Conservation (phyloP, 1,284 basidiomycete species). For the Boletus mariae region DNA sequence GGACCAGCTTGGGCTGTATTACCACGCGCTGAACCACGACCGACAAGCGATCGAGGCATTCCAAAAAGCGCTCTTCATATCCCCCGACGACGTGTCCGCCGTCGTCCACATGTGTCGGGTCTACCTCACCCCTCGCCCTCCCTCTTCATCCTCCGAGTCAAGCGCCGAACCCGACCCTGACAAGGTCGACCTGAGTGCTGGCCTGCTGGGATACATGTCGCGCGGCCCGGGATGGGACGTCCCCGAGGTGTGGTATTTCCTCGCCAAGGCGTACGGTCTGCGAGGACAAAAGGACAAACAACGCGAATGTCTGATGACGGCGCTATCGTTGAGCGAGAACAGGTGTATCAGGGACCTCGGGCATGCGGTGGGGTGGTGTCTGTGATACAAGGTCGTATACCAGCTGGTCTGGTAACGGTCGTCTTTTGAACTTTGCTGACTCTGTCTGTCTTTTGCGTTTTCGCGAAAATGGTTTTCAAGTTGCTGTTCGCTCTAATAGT, state of each 20-base stretch:
- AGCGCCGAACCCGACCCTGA: slow-evolving; percentile 36
- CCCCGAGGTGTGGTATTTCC: slow-evolving; percentile 89
- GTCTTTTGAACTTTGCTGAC: background rate
- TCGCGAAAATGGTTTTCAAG: too few species aligned
- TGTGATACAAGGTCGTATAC: slow-evolving; percentile 37
- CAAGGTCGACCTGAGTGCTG: slow-evolving; percentile 72
- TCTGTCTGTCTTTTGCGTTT: too few species aligned
- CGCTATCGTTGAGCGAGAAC: slow-evolving; percentile 69
- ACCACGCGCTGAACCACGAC: slow-evolving; percentile 53
- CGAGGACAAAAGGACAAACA: slow-evolving; percentile 71
- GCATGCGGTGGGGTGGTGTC: slow-evolving; percentile 66
- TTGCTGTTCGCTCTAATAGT: too few species aligned
- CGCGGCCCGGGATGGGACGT: slow-evolving; percentile 79
- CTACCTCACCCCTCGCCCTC: slow-evolving; percentile 50
- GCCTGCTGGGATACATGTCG: slow-evolving; percentile 60
- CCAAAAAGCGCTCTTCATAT: slow-evolving; percentile 80
- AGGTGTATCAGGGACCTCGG: slow-evolving; percentile 63
- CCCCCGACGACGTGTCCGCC: slow-evolving; percentile 72
- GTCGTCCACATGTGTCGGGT: slow-evolving; percentile 73
- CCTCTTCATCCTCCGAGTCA: slow-evolving; percentile 21
- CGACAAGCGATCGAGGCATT: slow-evolving; percentile 70
- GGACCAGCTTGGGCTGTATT: slow-evolving; percentile 72
- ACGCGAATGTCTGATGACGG: slow-evolving; percentile 71
- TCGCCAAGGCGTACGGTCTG: slow-evolving; percentile 74
- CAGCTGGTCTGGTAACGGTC: background rate